These are phyloP conservation scores for Scutellaria galericulata DNA, from an alignment of 257 asterid species.

Conservation along the genomic window DNA sequence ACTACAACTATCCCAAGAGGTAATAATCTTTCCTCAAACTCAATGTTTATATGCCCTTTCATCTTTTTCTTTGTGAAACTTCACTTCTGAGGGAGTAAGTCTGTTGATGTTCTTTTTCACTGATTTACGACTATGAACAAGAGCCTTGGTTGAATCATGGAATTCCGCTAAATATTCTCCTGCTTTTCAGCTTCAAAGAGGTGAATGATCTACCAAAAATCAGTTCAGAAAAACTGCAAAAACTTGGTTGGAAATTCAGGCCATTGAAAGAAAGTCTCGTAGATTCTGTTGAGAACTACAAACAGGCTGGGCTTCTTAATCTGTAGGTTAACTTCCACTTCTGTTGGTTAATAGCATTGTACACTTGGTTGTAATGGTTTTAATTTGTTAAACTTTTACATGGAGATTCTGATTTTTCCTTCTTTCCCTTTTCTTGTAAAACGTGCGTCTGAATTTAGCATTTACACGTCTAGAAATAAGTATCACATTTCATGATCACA, in stretches of 20 bases:
- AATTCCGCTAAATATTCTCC: neutral
- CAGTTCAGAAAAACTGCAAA: slow-evolving; percentile 68
- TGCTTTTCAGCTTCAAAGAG: slow-evolving; percentile 56
- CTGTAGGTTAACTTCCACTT: slow-evolving; percentile 19
- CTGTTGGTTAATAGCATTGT: neutral
- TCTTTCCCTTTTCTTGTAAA: neutral
- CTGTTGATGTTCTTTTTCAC: neutral
- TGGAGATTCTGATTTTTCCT: neutral
- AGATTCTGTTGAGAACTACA: slow-evolving; percentile 72
- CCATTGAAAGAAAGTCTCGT: slow-evolving; percentile 63
- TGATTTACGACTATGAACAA: neutral
- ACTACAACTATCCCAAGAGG: slow-evolving; percentile 74
- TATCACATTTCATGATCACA: neutral
- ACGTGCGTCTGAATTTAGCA: too few relatives aligned
- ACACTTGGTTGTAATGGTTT: neutral
- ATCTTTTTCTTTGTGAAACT: neutral
- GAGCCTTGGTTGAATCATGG: neutral
- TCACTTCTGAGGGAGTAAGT: neutral
- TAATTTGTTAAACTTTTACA: neutral
- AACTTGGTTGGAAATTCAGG: slow-evolving; percentile 68
- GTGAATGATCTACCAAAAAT: slow-evolving; percentile 23
- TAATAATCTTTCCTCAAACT: slow-evolving; percentile 30
- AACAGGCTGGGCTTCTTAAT: slow-evolving; percentile 47
- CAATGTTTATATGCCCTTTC: too few relatives aligned
- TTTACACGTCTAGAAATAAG: too few relatives aligned